Conservation (phyloP, 257 asterid species). For the Solanum bukasovii region DNA sequence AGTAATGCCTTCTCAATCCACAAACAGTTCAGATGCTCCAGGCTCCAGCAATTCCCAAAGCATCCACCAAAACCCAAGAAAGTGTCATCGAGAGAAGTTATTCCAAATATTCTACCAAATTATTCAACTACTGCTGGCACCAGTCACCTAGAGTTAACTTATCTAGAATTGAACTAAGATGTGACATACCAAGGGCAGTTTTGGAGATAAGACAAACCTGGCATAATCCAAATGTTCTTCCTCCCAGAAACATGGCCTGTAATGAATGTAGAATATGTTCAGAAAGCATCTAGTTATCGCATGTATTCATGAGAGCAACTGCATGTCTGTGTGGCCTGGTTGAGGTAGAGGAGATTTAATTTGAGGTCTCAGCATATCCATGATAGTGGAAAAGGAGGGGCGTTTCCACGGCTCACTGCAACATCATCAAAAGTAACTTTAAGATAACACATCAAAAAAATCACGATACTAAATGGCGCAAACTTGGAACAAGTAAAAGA, state of each 20-base stretch:
- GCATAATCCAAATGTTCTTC: background rate
- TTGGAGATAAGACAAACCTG: background rate
- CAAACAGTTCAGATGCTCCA: background rate
- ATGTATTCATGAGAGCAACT: slow-evolving; percentile 23
- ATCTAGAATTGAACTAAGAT: background rate
- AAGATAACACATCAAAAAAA: background rate
- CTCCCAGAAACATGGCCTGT: background rate
- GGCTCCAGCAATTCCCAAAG: background rate
- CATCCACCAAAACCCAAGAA: background rate
- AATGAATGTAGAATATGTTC: background rate
- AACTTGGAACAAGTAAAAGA: background rate
- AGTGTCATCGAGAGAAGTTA: background rate
- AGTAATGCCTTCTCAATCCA: background rate
- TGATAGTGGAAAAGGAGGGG: slow-evolving; percentile 71
- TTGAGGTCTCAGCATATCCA: slow-evolving; percentile 70
- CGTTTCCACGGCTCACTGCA: slow-evolving; percentile 94
- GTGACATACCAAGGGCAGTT: background rate
- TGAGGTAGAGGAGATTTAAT: slow-evolving; percentile 44
- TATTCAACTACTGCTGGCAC: background rate
- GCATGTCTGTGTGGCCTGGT: slow-evolving; percentile 35
- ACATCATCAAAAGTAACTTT: background rate
- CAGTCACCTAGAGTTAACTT: background rate
- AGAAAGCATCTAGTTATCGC: background rate
- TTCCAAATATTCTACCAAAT: background rate
- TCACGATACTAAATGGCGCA: background rate